A percentile compares a stretch with the other conserved stretches of the same genome.
phyloP scores from a whole-genome alignment of 2,329 filamentous ascomycete species.

The Claviceps monticola region DNA sequence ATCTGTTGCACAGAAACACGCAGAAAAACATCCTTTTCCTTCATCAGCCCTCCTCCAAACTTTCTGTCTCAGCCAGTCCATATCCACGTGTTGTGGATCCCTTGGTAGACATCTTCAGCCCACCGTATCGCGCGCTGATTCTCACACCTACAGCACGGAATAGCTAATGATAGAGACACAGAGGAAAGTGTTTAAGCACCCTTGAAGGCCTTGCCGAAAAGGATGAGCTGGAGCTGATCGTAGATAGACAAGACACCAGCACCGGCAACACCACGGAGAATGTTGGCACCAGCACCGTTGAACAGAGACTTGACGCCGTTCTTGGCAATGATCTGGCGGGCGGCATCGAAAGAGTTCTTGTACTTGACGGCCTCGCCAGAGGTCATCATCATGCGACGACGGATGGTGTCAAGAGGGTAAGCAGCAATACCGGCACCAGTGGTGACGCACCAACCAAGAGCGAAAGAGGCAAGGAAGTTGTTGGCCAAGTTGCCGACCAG shows the following conservation, averaged over 20 bases:
- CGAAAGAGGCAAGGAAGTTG: slow-evolving; percentile 99
- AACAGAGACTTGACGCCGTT: slow-evolving; percentile 98
- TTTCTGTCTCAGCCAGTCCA: slow-evolving; percentile 31
- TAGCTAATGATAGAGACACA: slow-evolving; percentile 28
- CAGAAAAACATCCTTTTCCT: slow-evolving; percentile 17
- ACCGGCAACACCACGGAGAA: slow-evolving; percentile 99
- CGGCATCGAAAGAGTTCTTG: slow-evolving; percentile 90
- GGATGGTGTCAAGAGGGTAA: slow-evolving; percentile 99
- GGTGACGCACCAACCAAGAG: slow-evolving; percentile 97
- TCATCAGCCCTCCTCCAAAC: slow-evolving; percentile 21
- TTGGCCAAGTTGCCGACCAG: slow-evolving; percentile 82
- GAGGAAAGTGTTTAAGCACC: slow-evolving; percentile 29
- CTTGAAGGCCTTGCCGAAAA: slow-evolving; percentile 99
- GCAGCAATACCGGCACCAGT: slow-evolving; percentile 99
- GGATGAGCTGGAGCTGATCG: slow-evolving; percentile 96
- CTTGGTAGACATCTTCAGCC: slow-evolving; percentile 25
- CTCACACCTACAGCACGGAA: slow-evolving; percentile 16
- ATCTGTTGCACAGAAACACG: slow-evolving; percentile 24
- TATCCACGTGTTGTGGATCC: slow-evolving; percentile 29
- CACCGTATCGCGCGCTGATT: slow-evolving; percentile 17
- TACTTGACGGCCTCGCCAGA: slow-evolving; percentile 98
- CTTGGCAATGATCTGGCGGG: slow-evolving; percentile 89
- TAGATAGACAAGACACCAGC: slow-evolving; percentile 99
- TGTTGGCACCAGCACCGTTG: slow-evolving; percentile 99
- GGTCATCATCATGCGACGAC: slow-evolving; percentile 99